phyloP scores from a whole-genome alignment of 257 asterid genomes.

The Ballota nigra region DNA sequence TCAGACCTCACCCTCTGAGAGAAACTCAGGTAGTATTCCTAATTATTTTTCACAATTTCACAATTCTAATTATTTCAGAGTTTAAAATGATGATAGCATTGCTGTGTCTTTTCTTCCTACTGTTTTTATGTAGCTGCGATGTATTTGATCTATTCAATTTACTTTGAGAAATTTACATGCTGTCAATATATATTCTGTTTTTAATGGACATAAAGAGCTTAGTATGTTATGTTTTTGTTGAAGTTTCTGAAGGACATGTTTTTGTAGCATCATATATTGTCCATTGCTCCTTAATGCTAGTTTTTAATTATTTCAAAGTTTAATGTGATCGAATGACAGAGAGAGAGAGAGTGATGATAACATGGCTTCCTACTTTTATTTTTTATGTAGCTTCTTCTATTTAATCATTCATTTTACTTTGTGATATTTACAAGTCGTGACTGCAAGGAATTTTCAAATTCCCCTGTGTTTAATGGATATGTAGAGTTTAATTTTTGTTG shows the following conservation, averaged over 20 bases:
- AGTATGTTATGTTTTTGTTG: no score
- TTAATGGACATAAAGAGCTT: no score
- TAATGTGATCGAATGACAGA: no score
- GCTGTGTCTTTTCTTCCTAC: background rate
- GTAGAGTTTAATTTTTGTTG: background rate
- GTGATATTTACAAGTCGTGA: background rate
- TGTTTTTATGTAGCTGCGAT: background rate
- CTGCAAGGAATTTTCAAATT: background rate
- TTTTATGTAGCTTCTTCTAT: background rate
- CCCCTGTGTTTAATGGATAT: background rate
- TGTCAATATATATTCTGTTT: background rate
- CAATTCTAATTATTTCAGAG: background rate
- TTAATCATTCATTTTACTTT: background rate
- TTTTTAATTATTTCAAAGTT: no score
- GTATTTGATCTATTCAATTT: background rate
- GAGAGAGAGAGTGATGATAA: background rate
- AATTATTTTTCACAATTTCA: background rate
- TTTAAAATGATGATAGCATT: background rate
- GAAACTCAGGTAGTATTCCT: constrained; percentile 57
- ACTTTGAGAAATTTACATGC: background rate
- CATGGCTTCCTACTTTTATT: background rate
- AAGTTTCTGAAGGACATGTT: no score
- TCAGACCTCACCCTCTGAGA: constrained; percentile 69
- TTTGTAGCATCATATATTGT: no score
- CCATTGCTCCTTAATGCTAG: no score